Evolutionary conservation across 1,139 yeast species (phyloP).

Genomic region (Suhomyces bribrorum): DNA sequence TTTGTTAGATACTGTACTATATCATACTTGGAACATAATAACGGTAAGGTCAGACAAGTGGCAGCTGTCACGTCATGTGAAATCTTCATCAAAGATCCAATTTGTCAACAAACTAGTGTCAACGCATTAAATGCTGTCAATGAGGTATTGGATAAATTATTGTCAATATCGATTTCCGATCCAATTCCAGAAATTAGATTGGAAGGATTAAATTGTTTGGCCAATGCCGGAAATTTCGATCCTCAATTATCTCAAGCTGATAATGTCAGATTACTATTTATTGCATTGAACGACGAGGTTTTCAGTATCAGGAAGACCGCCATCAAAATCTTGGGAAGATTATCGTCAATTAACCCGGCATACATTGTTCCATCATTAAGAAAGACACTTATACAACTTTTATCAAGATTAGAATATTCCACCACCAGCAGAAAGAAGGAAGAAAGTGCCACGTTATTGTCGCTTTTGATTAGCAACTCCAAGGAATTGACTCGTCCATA

Average conservation of each 20-base stretch:
- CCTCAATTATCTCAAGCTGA: conserved; percentile 94
- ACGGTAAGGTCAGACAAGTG: conserved; percentile 75
- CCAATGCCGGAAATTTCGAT: conserved; percentile 68
- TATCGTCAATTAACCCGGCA: conserved; percentile 89
- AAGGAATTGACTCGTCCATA: conserved; percentile 84
- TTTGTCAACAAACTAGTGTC: conserved; percentile 81
- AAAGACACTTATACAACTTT: conserved; percentile 78
- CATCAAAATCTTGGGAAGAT: conserved; percentile 75
- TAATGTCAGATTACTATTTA: conserved; percentile 78
- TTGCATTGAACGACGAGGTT: conserved; percentile 88
- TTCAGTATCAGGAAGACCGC: conserved; percentile 84
- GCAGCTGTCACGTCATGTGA: conserved; percentile 85
- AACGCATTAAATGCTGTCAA: conserved; percentile 83
- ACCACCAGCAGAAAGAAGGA: conserved; percentile 76
- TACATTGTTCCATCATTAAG: conserved; percentile 91
- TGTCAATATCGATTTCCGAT: conserved; percentile 89
- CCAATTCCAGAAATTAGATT: conserved; percentile 80
- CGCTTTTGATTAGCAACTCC: conserved; percentile 75
- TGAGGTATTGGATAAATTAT: conserved; percentile 76
- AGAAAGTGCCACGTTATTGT: conserved; percentile 77
- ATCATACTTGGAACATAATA: conserved; percentile 76
- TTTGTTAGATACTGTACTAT: conserved; percentile 84
- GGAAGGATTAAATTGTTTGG: conserved; percentile 70
- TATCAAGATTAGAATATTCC: conserved; percentile 84
- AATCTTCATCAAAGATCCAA: conserved; percentile 78